A percentile compares a stretch with the other conserved stretches of the same genome.
Conservation (phyloP, 2,329 filamentous ascomycete species). For the Neonectria faginata region DNA sequence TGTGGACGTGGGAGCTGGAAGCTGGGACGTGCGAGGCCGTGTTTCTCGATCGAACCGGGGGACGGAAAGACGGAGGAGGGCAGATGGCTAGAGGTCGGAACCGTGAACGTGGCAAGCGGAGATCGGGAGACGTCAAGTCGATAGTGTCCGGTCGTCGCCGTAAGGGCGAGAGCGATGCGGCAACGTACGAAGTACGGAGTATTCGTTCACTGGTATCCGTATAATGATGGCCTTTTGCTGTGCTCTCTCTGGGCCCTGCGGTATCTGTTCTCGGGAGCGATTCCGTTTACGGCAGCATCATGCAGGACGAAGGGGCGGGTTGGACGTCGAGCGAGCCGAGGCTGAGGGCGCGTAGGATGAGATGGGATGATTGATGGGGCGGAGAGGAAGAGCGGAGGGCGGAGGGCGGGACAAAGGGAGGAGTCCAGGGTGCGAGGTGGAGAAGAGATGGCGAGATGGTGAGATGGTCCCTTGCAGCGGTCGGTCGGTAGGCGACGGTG, state of each 20-base stretch:
- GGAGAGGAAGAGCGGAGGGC: slow-evolving; percentile 15
- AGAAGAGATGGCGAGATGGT: slow-evolving; percentile 14
- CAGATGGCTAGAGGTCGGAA: neutral
- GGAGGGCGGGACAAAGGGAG: slow-evolving; percentile 4
- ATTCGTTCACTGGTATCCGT: neutral
- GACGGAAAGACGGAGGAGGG: neutral
- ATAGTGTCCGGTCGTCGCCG: slow-evolving; percentile 20
- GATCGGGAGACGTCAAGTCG: slow-evolving; percentile 13
- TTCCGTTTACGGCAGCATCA: slow-evolving; percentile 43
- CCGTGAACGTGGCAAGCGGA: slow-evolving; percentile 14
- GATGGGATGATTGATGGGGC: slow-evolving; percentile 33
- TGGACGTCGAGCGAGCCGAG: slow-evolving; percentile 26
- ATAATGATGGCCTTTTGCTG: slow-evolving; percentile 2
- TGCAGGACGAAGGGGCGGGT: slow-evolving; percentile 29
- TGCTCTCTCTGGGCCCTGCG: slow-evolving; percentile 31
- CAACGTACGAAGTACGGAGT: neutral
- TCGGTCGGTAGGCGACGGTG: slow-evolving; percentile 1
- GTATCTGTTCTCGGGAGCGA: slow-evolving; percentile 40
- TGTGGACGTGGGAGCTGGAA: neutral
- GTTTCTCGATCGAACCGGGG: neutral
- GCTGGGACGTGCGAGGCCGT: neutral
- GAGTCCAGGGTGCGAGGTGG: slow-evolving; percentile 11
- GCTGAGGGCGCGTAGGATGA: slow-evolving; percentile 22
- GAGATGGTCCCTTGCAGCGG: slow-evolving; percentile 28
- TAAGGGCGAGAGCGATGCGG: neutral